Evolutionary conservation across 2,329 filamentous ascomycete genomes (phyloP).

Genomic region (Emergomyces pasteurianus): DNA sequence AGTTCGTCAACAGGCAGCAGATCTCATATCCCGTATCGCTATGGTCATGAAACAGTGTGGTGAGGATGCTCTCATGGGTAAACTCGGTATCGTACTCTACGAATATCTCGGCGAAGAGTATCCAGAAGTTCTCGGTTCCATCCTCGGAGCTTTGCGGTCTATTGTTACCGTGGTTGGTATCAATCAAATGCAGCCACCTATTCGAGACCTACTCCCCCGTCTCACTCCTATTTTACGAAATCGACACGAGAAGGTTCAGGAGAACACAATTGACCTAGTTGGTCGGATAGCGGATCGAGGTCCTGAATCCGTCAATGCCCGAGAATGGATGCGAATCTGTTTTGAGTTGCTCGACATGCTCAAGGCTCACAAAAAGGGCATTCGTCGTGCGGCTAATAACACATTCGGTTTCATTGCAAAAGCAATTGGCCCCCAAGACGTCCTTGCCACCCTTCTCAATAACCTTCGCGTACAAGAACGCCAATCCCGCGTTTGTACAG

Average conservation of each 20-base stretch:
- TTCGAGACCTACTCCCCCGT: slow-evolving; percentile 87
- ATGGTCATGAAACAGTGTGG: slow-evolving; percentile 99
- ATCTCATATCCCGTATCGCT: slow-evolving; percentile 90
- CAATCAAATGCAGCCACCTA: slow-evolving; percentile 94
- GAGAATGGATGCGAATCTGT: slow-evolving; percentile 99
- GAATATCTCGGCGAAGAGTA: slow-evolving; percentile 98
- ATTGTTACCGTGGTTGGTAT: slow-evolving; percentile 98
- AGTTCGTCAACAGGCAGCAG: slow-evolving; percentile 90
- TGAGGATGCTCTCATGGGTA: slow-evolving; percentile 90
- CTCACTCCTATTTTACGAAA: slow-evolving; percentile 97
- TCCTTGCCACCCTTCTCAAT: slow-evolving; percentile 87
- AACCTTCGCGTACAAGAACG: slow-evolving; percentile 95
- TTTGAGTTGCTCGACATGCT: slow-evolving; percentile 98
- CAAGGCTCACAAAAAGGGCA: slow-evolving; percentile 99
- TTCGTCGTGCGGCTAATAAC: slow-evolving; percentile 95
- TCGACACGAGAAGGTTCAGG: slow-evolving; percentile 96
- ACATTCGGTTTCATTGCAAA: slow-evolving; percentile 99
- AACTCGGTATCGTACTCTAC: slow-evolving; percentile 87
- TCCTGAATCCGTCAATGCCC: slow-evolving; percentile 87
- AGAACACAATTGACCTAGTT: slow-evolving; percentile 96
- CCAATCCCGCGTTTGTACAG: slow-evolving; percentile 95
- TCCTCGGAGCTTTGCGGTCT: slow-evolving; percentile 83
- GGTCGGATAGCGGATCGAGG: slow-evolving; percentile 96
- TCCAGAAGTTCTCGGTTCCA: slow-evolving; percentile 91
- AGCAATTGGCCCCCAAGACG: slow-evolving; percentile 95